Percentiles rank a stretch among this genome's conserved stretches.
Conservation (phyloP, 2,329 filamentous ascomycete genomes). For the Neobulgaria alba region DNA sequence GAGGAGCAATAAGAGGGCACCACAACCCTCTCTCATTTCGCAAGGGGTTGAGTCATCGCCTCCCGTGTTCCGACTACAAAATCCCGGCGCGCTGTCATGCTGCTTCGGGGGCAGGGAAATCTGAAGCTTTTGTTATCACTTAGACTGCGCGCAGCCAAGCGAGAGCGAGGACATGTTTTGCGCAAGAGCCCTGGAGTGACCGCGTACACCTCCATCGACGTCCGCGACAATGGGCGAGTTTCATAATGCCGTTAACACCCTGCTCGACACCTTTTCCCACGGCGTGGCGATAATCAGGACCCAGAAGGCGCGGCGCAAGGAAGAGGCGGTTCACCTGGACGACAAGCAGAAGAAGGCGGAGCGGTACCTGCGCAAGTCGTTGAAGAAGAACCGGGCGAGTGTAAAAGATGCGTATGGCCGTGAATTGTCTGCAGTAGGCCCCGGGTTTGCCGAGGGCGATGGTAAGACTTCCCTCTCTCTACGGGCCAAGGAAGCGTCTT, state of each 20-base stretch:
- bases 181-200: no score
- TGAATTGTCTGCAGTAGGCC: slow-evolving; percentile 34
- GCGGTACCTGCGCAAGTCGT: slow-evolving; percentile 31
- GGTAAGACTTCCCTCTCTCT: slow-evolving; percentile 35
- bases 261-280: slow-evolving; percentile 39
- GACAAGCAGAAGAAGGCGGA: slow-evolving; percentile 32
- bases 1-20: no score
- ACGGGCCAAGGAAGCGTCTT: no score
- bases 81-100: no score
- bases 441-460: slow-evolving; percentile 39
- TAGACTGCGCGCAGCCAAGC: no score
- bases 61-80: no score
- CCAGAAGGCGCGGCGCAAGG: slow-evolving; percentile 26
- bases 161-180: no score
- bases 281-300: slow-evolving; percentile 31
- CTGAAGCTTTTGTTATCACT: no score
- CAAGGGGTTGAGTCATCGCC: no score
- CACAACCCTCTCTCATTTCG: no score
- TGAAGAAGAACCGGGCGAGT: slow-evolving; percentile 23
- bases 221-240: slow-evolving; percentile 34
- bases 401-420: slow-evolving; percentile 37
- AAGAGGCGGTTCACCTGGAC: slow-evolving; percentile 20
- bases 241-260: slow-evolving; percentile 34
- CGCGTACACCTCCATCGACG: no score
- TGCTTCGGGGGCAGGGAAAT: no score